These are phyloP conservation scores for Hyphopichia khmerensis DNA, from an alignment of 1,139 yeast species.

Conservation along the genomic window DNA sequence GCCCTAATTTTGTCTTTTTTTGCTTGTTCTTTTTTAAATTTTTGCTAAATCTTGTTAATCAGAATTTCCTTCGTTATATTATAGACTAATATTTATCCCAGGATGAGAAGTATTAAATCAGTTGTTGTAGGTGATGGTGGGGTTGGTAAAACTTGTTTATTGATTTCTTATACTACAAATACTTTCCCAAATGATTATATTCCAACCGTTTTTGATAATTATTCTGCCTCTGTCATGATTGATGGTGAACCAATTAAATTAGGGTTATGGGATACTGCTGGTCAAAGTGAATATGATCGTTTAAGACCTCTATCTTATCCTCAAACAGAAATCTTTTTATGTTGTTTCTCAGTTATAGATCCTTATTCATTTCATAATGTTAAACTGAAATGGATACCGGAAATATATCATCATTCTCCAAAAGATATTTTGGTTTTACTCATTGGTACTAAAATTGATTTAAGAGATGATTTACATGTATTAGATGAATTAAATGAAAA, in stretches of 20 bases:
- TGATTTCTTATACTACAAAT: conserved; percentile 88
- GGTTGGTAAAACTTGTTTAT: conserved; percentile 89
- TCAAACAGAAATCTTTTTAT: conserved; percentile 84
- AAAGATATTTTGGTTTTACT: conserved; percentile 70
- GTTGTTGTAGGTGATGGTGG: conserved; percentile 98
- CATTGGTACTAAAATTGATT: conserved; percentile 85
- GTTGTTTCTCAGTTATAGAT: conserved; percentile 83
- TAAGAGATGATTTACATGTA: conserved; percentile 78
- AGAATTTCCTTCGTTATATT: too few species aligned
- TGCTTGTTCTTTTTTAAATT: too few species aligned
- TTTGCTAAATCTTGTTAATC: too few species aligned
- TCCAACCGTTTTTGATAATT: conserved; percentile 91
- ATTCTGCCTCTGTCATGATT: conserved; percentile 82
- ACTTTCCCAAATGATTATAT: conserved; percentile 94
- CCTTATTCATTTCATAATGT: conserved; percentile 83
- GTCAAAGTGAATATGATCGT: conserved; percentile 91
- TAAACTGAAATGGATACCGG: conserved; percentile 79
- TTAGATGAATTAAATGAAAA: conserved; percentile 68
- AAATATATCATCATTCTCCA: conserved; percentile 82
- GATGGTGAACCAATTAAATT: conserved; percentile 79
- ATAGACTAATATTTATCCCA: too few species aligned
- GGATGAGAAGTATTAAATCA: conserved; percentile 88
- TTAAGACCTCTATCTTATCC: conserved; percentile 90
- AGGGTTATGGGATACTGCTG: conserved; percentile 98
- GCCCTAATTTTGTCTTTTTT: not conserved